Percentiles rank a stretch among this genome's conserved stretches.
These are phyloP conservation scores for Scalesia atractyloides DNA, from an alignment of 129 eudicot species.

Conservation along the genomic window DNA sequence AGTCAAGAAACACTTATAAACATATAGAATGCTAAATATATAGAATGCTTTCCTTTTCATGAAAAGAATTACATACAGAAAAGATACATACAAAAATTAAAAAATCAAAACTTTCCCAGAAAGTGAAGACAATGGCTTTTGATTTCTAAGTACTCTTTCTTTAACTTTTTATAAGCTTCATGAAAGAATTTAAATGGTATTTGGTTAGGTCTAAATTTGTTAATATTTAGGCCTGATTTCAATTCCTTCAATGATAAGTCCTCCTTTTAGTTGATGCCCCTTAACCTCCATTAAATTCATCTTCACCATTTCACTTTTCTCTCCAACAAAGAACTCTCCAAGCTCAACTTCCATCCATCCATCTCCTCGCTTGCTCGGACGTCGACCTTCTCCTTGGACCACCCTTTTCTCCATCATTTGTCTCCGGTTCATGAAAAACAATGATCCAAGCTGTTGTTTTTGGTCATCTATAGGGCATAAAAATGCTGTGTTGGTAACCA, in stretches of 20 bases:
- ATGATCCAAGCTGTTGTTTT: slow-evolving; percentile 34
- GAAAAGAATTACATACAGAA: slow-evolving; percentile 8
- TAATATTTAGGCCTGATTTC: slow-evolving; percentile 57
- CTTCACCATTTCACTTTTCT: slow-evolving; percentile 32
- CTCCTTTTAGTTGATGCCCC: slow-evolving; percentile 70
- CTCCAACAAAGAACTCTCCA: slow-evolving; percentile 49
- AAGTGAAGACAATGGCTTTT: not conserved
- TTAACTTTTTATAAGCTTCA: not conserved
- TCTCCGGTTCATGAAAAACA: slow-evolving; percentile 47
- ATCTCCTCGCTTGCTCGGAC: slow-evolving; percentile 48
- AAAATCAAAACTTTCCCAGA: not conserved
- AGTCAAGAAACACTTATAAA: not conserved
- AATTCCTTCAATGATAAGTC: slow-evolving; percentile 64
- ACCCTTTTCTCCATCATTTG: slow-evolving; percentile 50
- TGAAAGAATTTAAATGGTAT: not conserved
- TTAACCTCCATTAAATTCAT: slow-evolving; percentile 64
- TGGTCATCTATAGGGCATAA: slow-evolving; percentile 31
- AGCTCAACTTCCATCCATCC: slow-evolving; percentile 62
- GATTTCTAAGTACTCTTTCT: not conserved
- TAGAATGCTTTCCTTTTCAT: not conserved
- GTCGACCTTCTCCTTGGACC: slow-evolving; percentile 29
- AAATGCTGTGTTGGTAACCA: slow-evolving; percentile 37
- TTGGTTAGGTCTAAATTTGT: not conserved
- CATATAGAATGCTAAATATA: not conserved
- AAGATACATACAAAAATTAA: not conserved